Evolutionary conservation across 2,329 filamentous ascomycete genomes (phyloP), one percentile per base, ranked within the genome.

Genomic region (Alternaria brassicae): DNA sequence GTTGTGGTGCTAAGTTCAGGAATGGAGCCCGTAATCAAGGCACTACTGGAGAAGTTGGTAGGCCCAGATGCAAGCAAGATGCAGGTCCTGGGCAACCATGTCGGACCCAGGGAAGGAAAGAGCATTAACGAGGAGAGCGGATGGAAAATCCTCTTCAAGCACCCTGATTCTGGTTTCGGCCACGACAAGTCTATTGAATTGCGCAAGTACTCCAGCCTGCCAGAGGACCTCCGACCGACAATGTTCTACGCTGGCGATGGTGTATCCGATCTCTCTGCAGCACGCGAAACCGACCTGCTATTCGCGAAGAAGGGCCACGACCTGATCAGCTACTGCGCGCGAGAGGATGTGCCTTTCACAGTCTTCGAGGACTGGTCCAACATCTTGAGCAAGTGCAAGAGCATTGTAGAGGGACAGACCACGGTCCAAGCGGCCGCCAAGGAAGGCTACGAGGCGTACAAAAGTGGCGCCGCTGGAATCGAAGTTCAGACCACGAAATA

Each of bases 121-220:
- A 89, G 93, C 70, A 90, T 96, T 75, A 89, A 95, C 69, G 87
- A 92, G 50, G 87, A 91, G 74, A 87, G 87, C 17, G 94, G 93
- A 28, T 99, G 95, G 95, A 83, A 89, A 72, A 94, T 99, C 69
- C 83, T 87, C 58, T 99, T 89, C 80, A 93, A 92, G 73, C 93
- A 99, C 76, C 73, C 73, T 0, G 92, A 94, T 61, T 92, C 90
- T 74, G 85, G 89, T 58, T 96, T 96, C 72, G 95, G 95, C n/a
- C 95, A 99, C 76, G 94, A 99, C 84, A 99, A 99, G 86, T 93
- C 90, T 25, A 83, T 94, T 53, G 92, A 95, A 76, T 92, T 99
- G 72, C 88, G 91, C 66, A 92, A 92, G 51, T 98, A 98, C 80
- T 89, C 90, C 2, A 83, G 87, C 25, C 83, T 96, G 41, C 88